These are phyloP conservation scores for Herpetospermum pedunculosum DNA, from an alignment of 306 rosid genomes.

Conservation along the genomic window DNA sequence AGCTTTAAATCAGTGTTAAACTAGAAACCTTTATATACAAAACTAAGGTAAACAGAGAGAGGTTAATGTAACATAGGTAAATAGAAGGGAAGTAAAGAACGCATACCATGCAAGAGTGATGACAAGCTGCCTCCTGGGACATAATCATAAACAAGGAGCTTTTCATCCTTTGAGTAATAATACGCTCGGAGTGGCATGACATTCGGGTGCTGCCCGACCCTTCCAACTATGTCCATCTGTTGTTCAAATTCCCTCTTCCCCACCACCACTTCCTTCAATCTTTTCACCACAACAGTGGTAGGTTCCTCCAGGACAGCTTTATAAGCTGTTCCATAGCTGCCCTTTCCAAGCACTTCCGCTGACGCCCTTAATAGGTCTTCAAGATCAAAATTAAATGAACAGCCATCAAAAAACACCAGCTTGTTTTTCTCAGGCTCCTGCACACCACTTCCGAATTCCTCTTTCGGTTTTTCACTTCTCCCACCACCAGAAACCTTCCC, in stretches of 20 bases:
- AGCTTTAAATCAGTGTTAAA: not conserved
- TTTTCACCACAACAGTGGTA: conserved; percentile 74
- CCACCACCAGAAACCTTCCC: conserved; percentile 55
- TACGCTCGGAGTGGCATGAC: conserved; percentile 73
- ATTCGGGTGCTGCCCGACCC: conserved; percentile 60
- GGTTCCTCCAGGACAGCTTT: conserved; percentile 78
- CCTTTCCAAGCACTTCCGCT: conserved; percentile 82
- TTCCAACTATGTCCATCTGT: conserved; percentile 68
- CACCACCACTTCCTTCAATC: conserved; percentile 79
- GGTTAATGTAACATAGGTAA: not conserved
- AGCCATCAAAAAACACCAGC: conserved; percentile 77
- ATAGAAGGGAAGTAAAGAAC: not conserved
- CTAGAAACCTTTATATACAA: not conserved
- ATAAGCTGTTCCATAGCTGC: conserved; percentile 79
- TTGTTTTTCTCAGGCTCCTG: conserved; percentile 84
- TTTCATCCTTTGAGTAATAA: conserved; percentile 85
- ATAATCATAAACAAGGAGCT: conserved; percentile 66
- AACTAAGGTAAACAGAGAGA: not conserved
- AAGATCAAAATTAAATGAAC: conserved; percentile 77
- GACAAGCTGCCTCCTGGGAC: conserved; percentile 52
- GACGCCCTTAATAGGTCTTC: conserved; percentile 82
- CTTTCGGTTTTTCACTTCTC: conserved; percentile 74
- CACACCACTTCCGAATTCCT: conserved; percentile 84
- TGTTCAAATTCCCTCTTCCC: conserved; percentile 74
- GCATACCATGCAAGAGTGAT: conserved; percentile 59